phyloP scores from a whole-genome alignment of 1,284 basidiomycete species.

The Leccinum subrobustum region DNA sequence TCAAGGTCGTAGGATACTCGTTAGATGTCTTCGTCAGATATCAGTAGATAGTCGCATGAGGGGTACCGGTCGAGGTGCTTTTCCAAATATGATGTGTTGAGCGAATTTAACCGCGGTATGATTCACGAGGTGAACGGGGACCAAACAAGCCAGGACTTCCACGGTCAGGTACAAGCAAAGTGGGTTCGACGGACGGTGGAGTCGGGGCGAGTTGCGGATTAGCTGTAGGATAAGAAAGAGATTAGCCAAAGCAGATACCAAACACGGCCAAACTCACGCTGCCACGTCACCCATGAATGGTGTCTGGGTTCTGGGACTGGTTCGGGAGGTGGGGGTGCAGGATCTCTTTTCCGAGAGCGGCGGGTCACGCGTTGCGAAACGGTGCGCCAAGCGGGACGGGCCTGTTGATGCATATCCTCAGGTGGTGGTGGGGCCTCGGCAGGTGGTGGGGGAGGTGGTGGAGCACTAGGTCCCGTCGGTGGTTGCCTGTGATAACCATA shows the following conservation, averaged over 20 bases:
- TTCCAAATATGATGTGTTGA: neutral
- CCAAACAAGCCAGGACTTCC: conserved; percentile 64
- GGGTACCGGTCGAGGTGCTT: neutral
- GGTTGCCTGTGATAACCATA: conserved; percentile 43
- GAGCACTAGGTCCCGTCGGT: conserved; percentile 36
- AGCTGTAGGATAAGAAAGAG: conserved; percentile 36
- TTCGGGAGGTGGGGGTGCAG: conserved; percentile 28
- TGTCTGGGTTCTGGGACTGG: conserved; percentile 39
- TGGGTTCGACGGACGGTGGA: conserved; percentile 49
- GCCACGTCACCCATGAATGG: conserved; percentile 65
- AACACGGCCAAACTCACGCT: conserved; percentile 48
- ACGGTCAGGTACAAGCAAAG: conserved; percentile 52
- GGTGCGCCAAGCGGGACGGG: conserved; percentile 58
- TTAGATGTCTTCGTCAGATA: conserved; percentile 18
- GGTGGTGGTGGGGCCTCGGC: conserved; percentile 41
- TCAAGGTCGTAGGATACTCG: conserved; percentile 21
- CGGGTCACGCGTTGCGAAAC: conserved; percentile 41
- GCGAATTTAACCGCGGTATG: conserved; percentile 24
- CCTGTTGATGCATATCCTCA: conserved; percentile 36
- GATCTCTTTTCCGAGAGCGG: conserved; percentile 40
- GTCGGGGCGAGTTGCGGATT: conserved; percentile 48
- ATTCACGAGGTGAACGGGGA: conserved; percentile 52
- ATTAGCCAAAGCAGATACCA: conserved; percentile 5
- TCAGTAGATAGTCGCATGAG: conserved; percentile 6
- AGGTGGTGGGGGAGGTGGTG: conserved; percentile 42